Conservation (phyloP, 345 rosid species). For the Raphanus sativus region DNA sequence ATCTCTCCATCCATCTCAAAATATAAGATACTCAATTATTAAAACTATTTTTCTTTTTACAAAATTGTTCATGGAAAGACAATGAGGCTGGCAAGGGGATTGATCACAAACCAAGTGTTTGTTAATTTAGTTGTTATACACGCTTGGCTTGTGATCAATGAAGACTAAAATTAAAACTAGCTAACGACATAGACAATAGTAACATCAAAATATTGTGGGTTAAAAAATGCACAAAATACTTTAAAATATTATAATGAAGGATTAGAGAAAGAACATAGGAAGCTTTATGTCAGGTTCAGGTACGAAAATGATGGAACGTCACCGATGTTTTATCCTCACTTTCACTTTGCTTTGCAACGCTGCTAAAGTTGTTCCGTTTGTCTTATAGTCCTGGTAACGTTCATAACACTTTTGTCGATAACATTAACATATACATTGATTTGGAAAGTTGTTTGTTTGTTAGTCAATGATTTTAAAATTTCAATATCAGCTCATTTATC, state of each 20-base stretch:
- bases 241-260: conserved; percentile 6
- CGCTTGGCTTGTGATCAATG: not conserved
- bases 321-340: conserved; percentile 24
- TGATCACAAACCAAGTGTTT: too few relatives aligned
- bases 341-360: conserved; percentile 22
- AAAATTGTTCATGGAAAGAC: not conserved
- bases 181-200: not conserved
- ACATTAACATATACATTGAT: not conserved
- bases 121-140: not conserved
- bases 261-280: conserved; percentile 22
- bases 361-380: conserved; percentile 12
- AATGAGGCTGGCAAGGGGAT: not conserved
- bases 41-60: not conserved
- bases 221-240: not conserved
- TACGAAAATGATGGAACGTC: conserved; percentile 36
- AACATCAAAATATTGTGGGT: not conserved
- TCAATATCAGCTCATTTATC: not conserved
- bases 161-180: not conserved
- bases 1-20: not conserved
- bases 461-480: not conserved
- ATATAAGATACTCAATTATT: not conserved
- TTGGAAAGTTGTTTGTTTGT: not conserved
- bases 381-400: not conserved
- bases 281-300: conserved; percentile 33
- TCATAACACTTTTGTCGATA: not conserved